Evolutionary conservation across 768 basidiomycete species (phyloP), one percentile per base, ranked within the genome.

Genomic region (Pulveroboletus sp.): DNA sequence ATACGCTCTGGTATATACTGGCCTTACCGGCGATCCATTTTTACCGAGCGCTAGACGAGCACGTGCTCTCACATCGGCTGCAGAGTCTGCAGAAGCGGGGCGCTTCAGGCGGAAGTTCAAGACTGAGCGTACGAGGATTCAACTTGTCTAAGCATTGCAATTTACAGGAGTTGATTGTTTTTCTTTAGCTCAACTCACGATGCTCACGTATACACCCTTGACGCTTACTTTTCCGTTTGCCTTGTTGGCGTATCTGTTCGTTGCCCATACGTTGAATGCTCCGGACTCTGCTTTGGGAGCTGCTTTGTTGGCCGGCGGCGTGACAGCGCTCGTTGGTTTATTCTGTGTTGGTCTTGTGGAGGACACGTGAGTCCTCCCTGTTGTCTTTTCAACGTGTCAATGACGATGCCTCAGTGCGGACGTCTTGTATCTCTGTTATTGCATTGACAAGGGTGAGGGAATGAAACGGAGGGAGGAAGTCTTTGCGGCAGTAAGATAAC

Each of bases 201-300:
- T 93, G 55, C 75, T 94, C 55, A 87, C 73, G 13, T 68, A 80
- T 27, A 80, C 88, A 11, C 86, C 92, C 15, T 72, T 90, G 43
- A 87, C 85, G 1, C 72, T 93, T 52, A 88, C 89, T 1, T 77
- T 93, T 55, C 87, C 91, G 6, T 88, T 90, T 55, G 84, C 90
- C 13, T 72, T 94, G 27, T 70, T 79, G 33, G 88, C 91, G 5
- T 96, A 95, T 66, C 68, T 97, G 17, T 89, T 94, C 57, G 88
- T 92, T n/a, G 86, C 90, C 2, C 89, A 91, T 67, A 84, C 86
- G 0, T 69, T 92, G 18, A 64, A 67, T 15, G 81, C 83, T 24
- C 89, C 90, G 0, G 66, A 82, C 40, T 78, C 86, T 58, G 89
- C 91, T 0, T 73, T 93, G 8, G 76, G 83, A 11, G 86, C 88